phyloP scores from a whole-genome alignment of 257 asterid species.

The Prunella vulgaris region DNA sequence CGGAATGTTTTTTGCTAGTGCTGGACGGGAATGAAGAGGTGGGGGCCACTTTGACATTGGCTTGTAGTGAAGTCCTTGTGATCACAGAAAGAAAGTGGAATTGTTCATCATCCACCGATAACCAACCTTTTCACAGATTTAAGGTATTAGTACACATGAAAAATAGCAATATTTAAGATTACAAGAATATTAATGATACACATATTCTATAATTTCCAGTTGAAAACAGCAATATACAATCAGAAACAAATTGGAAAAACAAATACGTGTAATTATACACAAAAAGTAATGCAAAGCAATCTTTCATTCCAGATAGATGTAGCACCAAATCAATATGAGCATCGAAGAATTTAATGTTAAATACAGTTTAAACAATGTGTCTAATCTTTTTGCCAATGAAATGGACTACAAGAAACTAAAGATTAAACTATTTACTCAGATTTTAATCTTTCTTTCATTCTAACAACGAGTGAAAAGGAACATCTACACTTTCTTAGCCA shows the following conservation, averaged over 20 bases:
- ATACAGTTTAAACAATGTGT: not conserved
- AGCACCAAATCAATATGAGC: not conserved
- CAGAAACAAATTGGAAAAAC: not conserved
- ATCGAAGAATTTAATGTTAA: not conserved
- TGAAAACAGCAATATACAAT: not conserved
- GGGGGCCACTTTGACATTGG: conserved; percentile 21
- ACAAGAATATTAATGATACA: not conserved
- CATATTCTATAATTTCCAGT: not conserved
- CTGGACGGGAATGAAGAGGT: conserved; percentile 25
- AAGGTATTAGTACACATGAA: conserved; percentile 3
- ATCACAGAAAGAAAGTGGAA: conserved; percentile 52
- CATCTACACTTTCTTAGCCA: not conserved
- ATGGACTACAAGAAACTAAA: not conserved
- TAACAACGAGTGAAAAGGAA: not conserved
- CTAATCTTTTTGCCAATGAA: not conserved
- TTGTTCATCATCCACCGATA: conserved; percentile 72
- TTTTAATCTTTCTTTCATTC: not conserved
- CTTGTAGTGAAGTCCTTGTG: conserved; percentile 38
- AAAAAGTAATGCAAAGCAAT: not conserved
- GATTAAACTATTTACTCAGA: not conserved
- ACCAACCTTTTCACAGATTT: conserved; percentile 64
- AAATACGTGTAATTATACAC: not conserved
- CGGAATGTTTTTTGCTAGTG: conserved; percentile 32
- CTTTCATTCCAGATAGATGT: not conserved
- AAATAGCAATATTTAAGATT: not conserved